A percentile compares a stretch with the other conserved stretches of the same genome.
These are phyloP conservation scores for Kalanchoe fedtschenkoi DNA, from an alignment of 164 flowering plant genomes.

Conservation along the genomic window DNA sequence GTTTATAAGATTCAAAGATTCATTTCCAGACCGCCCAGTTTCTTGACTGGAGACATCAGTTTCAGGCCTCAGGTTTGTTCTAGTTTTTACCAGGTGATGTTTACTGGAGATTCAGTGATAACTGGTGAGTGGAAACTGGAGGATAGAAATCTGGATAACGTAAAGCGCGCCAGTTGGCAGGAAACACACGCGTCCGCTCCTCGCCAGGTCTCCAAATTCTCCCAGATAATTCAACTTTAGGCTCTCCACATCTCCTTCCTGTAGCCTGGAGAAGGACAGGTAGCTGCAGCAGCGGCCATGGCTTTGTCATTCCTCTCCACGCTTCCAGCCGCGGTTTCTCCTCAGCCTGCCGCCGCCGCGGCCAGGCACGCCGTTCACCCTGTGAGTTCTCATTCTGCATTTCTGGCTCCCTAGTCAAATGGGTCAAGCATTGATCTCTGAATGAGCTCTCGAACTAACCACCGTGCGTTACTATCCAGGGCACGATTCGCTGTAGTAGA, in stretches of 20 bases:
- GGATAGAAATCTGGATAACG: conserved; percentile 8
- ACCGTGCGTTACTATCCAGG: conserved; percentile 22
- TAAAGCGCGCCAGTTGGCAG: neutral
- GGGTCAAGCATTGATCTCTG: neutral
- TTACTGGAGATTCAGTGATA: no score
- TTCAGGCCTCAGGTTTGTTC: no score
- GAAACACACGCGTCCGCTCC: neutral
- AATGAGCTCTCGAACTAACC: neutral
- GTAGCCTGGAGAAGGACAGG: neutral
- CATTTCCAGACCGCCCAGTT: no score
- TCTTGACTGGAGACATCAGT: no score
- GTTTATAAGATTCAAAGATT: no score
- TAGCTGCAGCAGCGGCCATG: conserved; percentile 12
- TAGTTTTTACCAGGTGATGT: no score
- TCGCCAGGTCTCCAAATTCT: neutral
- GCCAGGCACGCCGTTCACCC: conserved; percentile 13
- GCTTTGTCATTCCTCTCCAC: conserved; percentile 38
- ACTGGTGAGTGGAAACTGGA: neutral
- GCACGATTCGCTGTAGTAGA: conserved; percentile 33
- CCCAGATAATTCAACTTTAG: neutral
- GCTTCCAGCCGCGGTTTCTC: conserved; percentile 24
- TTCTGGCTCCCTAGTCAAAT: neutral
- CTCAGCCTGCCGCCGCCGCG: conserved; percentile 11
- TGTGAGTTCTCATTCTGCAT: conserved; percentile 13
- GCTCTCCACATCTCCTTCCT: neutral